These are phyloP conservation scores for Didymella pinodella DNA, from an alignment of 2,329 filamentous ascomycete species.

Conservation along the genomic window DNA sequence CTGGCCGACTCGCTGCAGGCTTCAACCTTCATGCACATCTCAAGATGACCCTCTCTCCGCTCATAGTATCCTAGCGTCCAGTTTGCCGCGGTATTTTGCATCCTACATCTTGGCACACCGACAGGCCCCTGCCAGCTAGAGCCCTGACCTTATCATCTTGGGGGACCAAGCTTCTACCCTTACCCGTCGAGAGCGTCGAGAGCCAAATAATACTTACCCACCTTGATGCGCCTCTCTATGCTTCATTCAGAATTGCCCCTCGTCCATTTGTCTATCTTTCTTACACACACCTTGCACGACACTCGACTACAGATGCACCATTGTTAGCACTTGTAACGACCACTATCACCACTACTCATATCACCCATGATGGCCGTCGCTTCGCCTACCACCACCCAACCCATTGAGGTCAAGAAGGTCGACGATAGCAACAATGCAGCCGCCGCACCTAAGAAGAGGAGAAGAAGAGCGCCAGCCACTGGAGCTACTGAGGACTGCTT, in stretches of 20 bases:
- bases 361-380: slow-evolving; percentile 42
- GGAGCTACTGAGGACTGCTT: slow-evolving; percentile 96
- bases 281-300: slow-evolving; percentile 43
- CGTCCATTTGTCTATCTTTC: slow-evolving; percentile 46
- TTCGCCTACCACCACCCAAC: slow-evolving; percentile 44
- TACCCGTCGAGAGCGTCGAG: slow-evolving; percentile 36
- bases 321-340: slow-evolving; percentile 30
- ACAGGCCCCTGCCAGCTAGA: slow-evolving; percentile 34
- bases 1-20: slow-evolving; percentile 43
- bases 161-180: slow-evolving; percentile 46
- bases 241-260: slow-evolving; percentile 50
- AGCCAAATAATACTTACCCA: slow-evolving; percentile 52
- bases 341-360: slow-evolving; percentile 16
- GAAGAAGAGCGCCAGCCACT: slow-evolving; percentile 85
- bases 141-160: slow-evolving; percentile 50
- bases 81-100: slow-evolving; percentile 45
- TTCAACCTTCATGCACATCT: slow-evolving; percentile 43
- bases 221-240: slow-evolving; percentile 48
- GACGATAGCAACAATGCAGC: slow-evolving; percentile 41
- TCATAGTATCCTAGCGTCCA: slow-evolving; percentile 44
- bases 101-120: slow-evolving; percentile 44
- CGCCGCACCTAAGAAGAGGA: slow-evolving; percentile 66
- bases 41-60: slow-evolving; percentile 41
- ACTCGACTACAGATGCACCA: slow-evolving; percentile 45
- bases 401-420: slow-evolving; percentile 44